Conservation (phyloP, 371 early-diverging fungal genomes). For the Mucor mucedo region DNA sequence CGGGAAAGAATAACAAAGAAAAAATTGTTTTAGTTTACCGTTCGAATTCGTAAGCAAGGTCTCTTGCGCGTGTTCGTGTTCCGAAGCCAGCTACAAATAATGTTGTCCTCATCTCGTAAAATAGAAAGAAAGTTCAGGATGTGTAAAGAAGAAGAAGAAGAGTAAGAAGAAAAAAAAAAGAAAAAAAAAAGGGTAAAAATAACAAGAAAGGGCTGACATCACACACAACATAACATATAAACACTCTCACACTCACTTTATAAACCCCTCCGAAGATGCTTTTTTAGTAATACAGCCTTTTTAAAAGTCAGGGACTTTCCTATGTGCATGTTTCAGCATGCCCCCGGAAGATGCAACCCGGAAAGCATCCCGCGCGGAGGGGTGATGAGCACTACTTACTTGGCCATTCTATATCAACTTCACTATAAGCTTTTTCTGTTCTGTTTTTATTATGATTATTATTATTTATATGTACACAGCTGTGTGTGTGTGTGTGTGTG, state of each 20-base stretch:
- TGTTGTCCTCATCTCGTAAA: conserved; percentile 49
- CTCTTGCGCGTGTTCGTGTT: conserved; percentile 72
- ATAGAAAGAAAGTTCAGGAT: neutral
- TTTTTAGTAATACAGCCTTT: neutral
- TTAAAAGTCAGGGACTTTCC: neutral
- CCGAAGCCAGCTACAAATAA: conserved; percentile 81
- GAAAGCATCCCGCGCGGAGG: no score
- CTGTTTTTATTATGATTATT: neutral
- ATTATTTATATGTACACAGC: no score
- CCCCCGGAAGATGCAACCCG: no score
- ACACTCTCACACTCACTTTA: neutral
- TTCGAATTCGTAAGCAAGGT: conserved; percentile 87
- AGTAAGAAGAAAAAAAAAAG: conserved; percentile 10
- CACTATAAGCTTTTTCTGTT: neutral
- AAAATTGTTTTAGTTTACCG: conserved; percentile 47
- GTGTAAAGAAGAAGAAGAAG: conserved; percentile 3
- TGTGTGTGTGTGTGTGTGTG: no score
- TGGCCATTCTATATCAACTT: no score
- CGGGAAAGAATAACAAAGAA: neutral
- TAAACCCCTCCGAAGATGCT: neutral
- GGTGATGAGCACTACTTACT: no score
- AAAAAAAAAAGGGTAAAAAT: neutral
- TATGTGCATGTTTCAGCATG: no score
- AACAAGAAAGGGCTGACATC: conserved; percentile 10
- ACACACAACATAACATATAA: neutral